phyloP scores from a whole-genome alignment of 2,329 filamentous ascomycete species.

The Phyllosticta citrichinensis region DNA sequence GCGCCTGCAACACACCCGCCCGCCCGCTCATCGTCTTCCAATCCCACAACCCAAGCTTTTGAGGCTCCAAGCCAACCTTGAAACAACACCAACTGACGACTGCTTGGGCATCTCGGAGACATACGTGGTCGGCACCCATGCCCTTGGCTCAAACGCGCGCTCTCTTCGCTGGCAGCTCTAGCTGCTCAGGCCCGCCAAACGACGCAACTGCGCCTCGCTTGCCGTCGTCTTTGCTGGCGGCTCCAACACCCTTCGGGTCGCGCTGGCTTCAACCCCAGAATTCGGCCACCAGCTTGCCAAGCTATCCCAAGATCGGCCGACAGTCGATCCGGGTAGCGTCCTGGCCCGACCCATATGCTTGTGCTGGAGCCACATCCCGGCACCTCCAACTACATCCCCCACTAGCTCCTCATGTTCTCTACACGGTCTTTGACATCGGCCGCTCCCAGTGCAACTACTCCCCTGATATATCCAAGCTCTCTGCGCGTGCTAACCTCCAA shows the following conservation, averaged over 20 bases:
- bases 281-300: neutral
- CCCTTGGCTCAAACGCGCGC: neutral
- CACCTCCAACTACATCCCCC: neutral
- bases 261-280: neutral
- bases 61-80: neutral
- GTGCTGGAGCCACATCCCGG: neutral
- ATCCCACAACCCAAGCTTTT: neutral
- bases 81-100: neutral
- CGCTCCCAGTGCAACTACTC: neutral
- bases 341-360: neutral
- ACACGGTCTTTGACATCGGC: neutral
- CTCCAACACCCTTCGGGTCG: neutral
- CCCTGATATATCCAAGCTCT: neutral
- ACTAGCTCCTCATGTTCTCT: neutral
- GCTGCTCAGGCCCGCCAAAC: neutral
- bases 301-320: neutral
- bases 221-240: neutral
- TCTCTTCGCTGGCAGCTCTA: neutral
- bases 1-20: neutral
- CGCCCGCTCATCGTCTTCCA: no score
- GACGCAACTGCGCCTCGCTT: neutral
- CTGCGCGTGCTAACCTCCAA: neutral
- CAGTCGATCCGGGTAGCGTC: neutral
- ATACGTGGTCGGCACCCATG: neutral
- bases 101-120: neutral